Percentiles rank a stretch among this genome's conserved stretches.
Conservation (phyloP, 768 basidiomycete genomes). For the Psilocybe azurescens region DNA sequence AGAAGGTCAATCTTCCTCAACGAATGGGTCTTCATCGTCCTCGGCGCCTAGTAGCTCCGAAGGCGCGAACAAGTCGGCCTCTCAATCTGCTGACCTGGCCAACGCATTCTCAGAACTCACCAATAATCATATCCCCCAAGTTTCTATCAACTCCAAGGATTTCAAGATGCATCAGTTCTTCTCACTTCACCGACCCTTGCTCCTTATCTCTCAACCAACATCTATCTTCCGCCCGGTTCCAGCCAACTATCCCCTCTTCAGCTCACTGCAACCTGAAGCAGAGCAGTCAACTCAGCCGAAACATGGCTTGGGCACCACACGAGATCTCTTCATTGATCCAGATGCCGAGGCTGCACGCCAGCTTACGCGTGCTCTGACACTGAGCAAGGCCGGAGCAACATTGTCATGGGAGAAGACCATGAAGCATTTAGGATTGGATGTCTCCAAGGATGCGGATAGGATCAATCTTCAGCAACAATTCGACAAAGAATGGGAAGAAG, state of each 20-base stretch:
- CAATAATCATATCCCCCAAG: constrained; percentile 46
- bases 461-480: constrained; percentile 56
- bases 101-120: constrained; percentile 19
- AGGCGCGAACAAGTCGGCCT: background rate
- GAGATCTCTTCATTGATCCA: constrained; percentile 64
- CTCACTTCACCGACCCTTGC: constrained; percentile 78
- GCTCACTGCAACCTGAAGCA: constrained; percentile 18
- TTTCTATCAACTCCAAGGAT: constrained; percentile 65
- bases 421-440: constrained; percentile 64
- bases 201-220: constrained; percentile 68
- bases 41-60: constrained; percentile 18
- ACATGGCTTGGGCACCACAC: constrained; percentile 28
- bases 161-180: constrained; percentile 88
- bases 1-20: constrained; percentile 13
- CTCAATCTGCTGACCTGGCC: constrained; percentile 16
- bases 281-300: constrained; percentile 25
- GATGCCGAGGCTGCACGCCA: constrained; percentile 84
- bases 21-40: constrained; percentile 23
- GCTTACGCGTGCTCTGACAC: constrained; percentile 75
- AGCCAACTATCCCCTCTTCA: constrained; percentile 31
- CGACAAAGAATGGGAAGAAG: constrained; percentile 65
- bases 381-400: constrained; percentile 65
- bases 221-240: constrained; percentile 49
- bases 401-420: constrained; percentile 75
- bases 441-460: constrained; percentile 52